A percentile compares a stretch with the other conserved stretches of the same genome.
Evolutionary conservation across 2,329 filamentous ascomycete genomes (phyloP).

Genomic region (Cylindrodendrum hubeiense): DNA sequence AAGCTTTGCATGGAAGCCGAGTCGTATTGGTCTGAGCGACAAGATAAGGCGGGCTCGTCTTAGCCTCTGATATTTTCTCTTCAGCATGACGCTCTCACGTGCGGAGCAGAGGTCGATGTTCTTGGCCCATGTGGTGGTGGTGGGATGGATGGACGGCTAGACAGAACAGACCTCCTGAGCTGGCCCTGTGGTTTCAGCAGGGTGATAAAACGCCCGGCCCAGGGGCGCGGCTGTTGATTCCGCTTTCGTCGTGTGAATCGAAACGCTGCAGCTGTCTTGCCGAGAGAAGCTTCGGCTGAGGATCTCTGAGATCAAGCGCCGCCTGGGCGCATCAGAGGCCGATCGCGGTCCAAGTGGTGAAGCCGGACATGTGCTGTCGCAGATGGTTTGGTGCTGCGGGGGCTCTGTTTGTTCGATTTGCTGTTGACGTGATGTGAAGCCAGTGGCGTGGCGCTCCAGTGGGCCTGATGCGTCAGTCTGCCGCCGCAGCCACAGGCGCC

Average conservation of each 20-base stretch:
- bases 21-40: no score
- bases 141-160: background rate
- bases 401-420: background rate
- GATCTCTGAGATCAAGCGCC: background rate
- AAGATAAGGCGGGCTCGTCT: no score
- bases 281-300: no score
- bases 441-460: background rate
- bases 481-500: background rate
- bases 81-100: conserved; percentile 37
- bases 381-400: background rate
- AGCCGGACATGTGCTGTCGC: background rate
- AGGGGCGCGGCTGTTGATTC: background rate
- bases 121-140: background rate
- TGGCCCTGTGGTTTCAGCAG: background rate
- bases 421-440: background rate
- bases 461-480: background rate
- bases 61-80: background rate
- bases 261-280: background rate
- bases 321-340: background rate
- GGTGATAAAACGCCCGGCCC: background rate
- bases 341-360: background rate
- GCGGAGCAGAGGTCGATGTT: conserved; percentile 6
- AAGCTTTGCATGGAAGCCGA: background rate
- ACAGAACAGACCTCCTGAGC: background rate
- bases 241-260: background rate